Percentiles rank a stretch among this genome's conserved stretches.
phyloP scores from a whole-genome alignment of 495 filamentous ascomycete species.

The Neurospora pannonica region DNA sequence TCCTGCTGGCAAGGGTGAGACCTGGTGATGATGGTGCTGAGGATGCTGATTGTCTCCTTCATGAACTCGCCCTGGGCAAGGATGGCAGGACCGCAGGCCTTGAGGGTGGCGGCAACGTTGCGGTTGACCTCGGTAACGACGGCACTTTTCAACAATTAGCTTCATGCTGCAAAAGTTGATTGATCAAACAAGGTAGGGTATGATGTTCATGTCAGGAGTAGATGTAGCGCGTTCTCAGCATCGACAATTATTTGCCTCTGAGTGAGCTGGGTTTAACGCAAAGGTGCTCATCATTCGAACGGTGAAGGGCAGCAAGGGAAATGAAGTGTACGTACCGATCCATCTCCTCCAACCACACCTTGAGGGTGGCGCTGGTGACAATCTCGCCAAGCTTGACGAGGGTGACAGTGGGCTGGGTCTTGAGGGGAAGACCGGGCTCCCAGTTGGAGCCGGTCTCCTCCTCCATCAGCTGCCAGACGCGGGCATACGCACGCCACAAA shows the following conservation, averaged over 20 bases:
- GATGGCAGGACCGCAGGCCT: slow-evolving; percentile 82
- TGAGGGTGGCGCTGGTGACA: slow-evolving; percentile 73
- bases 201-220: slow-evolving; percentile 20
- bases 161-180: neutral
- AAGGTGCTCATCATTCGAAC: slow-evolving; percentile 71
- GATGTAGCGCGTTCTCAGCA: slow-evolving; percentile 78
- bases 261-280: slow-evolving; percentile 99
- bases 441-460: slow-evolving; percentile 72
- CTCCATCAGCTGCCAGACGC: slow-evolving; percentile 78
- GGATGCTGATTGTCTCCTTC: slow-evolving; percentile 48
- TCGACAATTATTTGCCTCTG: slow-evolving; percentile 69
- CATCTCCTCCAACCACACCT: slow-evolving; percentile 77
- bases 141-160: slow-evolving; percentile 50
- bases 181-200: neutral
- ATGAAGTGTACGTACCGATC: slow-evolving; percentile 63
- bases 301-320: slow-evolving; percentile 2
- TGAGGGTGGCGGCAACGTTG: slow-evolving; percentile 85
- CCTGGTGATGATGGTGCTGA: slow-evolving; percentile 72
- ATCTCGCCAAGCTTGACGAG: slow-evolving; percentile 81
- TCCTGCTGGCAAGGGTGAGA: slow-evolving; percentile 90
- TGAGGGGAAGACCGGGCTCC: slow-evolving; percentile 78
- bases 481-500: slow-evolving; percentile 85
- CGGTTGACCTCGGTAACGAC: slow-evolving; percentile 93
- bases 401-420: slow-evolving; percentile 64
- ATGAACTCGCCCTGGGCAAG: slow-evolving; percentile 60